Conservation (phyloP, 2,329 filamentous ascomycete genomes). For the Xylaria digitata region DNA sequence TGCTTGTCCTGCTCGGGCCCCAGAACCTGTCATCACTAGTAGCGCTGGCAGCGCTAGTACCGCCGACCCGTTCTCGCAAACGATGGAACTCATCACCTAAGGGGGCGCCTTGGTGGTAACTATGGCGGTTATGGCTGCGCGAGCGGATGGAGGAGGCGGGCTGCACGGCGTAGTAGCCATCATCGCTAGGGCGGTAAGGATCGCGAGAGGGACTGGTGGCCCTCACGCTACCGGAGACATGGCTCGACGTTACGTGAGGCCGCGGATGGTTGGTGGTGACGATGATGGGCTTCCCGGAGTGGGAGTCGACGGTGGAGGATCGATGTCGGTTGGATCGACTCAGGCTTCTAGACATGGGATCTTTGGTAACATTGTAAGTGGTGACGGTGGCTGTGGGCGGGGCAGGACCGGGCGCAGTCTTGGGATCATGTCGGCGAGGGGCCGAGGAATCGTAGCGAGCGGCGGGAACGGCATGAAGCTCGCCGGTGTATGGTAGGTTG, state of each 20-base stretch:
- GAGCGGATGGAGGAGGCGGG: conserved; percentile 69
- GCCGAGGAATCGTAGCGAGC: conserved; percentile 50
- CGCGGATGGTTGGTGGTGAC: conserved; percentile 64
- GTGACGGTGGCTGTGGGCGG: conserved; percentile 60
- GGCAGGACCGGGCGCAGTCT: conserved; percentile 37
- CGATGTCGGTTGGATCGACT: conserved; percentile 58
- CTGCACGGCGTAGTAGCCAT: conserved; percentile 63
- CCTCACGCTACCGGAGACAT: conserved; percentile 52
- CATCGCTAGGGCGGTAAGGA: conserved; percentile 64
- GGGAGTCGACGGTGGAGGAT: conserved; percentile 63
- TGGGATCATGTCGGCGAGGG: conserved; percentile 53
- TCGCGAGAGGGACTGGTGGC: conserved; percentile 63
- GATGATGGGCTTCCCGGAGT: conserved; percentile 64
- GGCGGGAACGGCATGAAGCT: conserved; percentile 65
- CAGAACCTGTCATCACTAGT: conserved; percentile 55
- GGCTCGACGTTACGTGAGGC: conserved; percentile 55
- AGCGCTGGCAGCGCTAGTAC: conserved; percentile 44
- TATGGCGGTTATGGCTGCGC: conserved; percentile 58
- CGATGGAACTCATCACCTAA: conserved; percentile 65
- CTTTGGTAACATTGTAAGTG: conserved; percentile 67
- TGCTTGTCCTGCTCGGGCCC: conserved; percentile 51
- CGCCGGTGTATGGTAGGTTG: conserved; percentile 62
- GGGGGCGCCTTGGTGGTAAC: conserved; percentile 58
- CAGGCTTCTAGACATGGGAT: conserved; percentile 60
- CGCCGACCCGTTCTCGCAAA: conserved; percentile 58